Conservation (phyloP, 1,284 basidiomycete genomes). For the Ustilago hordei region DNA sequence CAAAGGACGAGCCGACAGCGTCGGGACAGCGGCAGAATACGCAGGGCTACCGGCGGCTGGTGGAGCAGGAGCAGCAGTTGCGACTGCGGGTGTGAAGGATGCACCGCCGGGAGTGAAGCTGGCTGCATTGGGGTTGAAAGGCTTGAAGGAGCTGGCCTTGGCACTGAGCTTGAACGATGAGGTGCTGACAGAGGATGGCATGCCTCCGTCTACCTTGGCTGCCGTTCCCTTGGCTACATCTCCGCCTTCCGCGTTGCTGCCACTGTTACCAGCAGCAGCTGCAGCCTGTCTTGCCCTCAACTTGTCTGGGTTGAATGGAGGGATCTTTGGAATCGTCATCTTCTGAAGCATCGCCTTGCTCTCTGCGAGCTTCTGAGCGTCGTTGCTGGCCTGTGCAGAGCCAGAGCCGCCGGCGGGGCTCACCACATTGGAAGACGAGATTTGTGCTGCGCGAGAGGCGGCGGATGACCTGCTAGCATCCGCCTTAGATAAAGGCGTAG, state of each 20-base stretch:
- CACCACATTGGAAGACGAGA: constrained; percentile 27
- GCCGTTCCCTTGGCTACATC: constrained; percentile 17
- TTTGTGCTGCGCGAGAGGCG: constrained; percentile 30
- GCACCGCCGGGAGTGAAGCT: constrained; percentile 71
- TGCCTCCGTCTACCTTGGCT: constrained; percentile 28
- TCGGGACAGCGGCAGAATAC: constrained; percentile 15
- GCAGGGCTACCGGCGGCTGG: constrained; percentile 29
- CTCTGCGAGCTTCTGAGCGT: constrained; percentile 50
- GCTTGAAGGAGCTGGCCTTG: constrained; percentile 81
- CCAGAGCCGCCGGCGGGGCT: constrained; percentile 39
- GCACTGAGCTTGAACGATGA: constrained; percentile 83
- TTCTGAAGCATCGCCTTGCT: constrained; percentile 69
- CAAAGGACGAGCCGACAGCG: constrained; percentile 69
- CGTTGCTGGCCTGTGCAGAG: constrained; percentile 22
- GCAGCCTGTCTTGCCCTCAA: constrained; percentile 55
- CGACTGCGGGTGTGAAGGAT: constrained; percentile 23
- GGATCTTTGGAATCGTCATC: constrained; percentile 84
- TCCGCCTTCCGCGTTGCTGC: constrained; percentile 13
- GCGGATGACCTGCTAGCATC: constrained; percentile 35
- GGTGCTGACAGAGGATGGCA: constrained; percentile 38
- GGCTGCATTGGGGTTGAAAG: constrained; percentile 72
- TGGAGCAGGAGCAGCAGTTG: constrained; percentile 46
- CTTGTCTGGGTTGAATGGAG: constrained; percentile 82
- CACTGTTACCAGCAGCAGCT: constrained; percentile 25
- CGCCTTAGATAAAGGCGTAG: constrained; percentile 17